These are phyloP conservation scores for Hanseniaspora meyeri DNA, from an alignment of 805 yeast genomes.

Conservation along the genomic window DNA sequence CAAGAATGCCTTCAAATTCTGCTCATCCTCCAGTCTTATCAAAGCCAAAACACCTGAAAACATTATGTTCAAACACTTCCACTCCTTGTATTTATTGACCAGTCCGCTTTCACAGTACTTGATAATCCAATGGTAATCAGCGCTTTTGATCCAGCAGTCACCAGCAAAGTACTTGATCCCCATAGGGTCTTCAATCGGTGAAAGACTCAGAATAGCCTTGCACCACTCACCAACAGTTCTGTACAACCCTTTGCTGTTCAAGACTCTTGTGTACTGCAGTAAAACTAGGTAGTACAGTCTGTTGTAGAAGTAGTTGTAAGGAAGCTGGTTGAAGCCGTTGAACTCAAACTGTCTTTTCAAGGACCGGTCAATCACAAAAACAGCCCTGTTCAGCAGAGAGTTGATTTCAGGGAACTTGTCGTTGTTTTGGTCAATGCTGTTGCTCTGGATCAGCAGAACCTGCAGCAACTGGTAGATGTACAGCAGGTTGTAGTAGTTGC, in stretches of 20 bases:
- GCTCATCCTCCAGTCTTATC: conserved; percentile 4
- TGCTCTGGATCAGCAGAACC: conserved; percentile 3
- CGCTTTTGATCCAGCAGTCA: conserved; percentile 55
- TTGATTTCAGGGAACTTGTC: conserved; percentile 42
- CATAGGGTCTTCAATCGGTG: conserved; percentile 70
- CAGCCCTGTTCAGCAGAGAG: conserved; percentile 62
- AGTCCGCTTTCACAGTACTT: conserved; percentile 47
- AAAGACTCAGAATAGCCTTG: conserved; percentile 53
- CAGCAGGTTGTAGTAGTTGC: conserved; percentile 6
- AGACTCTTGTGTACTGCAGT: conserved; percentile 55
- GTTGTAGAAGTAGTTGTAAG: conserved; percentile 62
- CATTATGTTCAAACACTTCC: conserved; percentile 58
- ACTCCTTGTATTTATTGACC: conserved; percentile 42
- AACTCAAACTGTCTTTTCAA: conserved; percentile 49
- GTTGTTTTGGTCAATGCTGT: conserved; percentile 8
- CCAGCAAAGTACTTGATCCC: conserved; percentile 79
- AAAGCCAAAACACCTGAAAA: not conserved
- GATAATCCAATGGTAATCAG: conserved; percentile 50
- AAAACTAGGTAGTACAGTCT: conserved; percentile 64
- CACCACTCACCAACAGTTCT: conserved; percentile 67
- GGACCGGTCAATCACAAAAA: conserved; percentile 69
- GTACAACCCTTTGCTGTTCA: conserved; percentile 68
- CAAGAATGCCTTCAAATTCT: not conserved
- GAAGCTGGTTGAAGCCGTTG: conserved; percentile 48
- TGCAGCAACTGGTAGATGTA: conserved; percentile 9